Evolutionary conservation across 192 early-diverging fungal species (phyloP).

Genomic region (Endogone sp.): DNA sequence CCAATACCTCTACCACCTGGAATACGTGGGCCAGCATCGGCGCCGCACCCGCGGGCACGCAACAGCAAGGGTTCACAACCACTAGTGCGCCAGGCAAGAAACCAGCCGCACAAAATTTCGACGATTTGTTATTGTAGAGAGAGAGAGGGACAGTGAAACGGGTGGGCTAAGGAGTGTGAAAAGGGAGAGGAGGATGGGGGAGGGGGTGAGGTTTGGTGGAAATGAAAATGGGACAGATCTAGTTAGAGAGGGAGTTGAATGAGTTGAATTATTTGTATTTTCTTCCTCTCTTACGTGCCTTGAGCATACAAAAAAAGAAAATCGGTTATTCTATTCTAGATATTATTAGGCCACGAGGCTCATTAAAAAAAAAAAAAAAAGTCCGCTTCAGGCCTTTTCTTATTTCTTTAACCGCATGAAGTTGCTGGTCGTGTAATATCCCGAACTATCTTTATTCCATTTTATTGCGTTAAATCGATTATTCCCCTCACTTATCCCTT

Average conservation of each 20-base stretch:
- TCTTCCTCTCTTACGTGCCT: background rate
- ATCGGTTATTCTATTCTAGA: background rate
- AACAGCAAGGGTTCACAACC: background rate
- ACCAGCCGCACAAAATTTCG: background rate
- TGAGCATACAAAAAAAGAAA: background rate
- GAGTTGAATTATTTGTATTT: background rate
- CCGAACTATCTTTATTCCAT: no score
- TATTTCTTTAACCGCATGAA: background rate
- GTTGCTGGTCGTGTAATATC: no score
- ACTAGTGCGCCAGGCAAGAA: background rate
- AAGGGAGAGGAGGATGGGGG: background rate
- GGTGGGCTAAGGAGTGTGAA: background rate
- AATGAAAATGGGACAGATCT: no score
- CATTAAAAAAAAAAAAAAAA: no score
- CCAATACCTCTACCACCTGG: background rate
- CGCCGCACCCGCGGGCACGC: background rate
- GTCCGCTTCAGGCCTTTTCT: no score
- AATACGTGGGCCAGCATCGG: background rate
- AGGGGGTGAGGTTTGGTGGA: background rate
- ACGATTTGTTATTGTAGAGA: background rate
- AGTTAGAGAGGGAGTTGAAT: no score
- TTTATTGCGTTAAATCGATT: no score
- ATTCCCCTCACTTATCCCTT: no score
- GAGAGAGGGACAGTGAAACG: background rate
- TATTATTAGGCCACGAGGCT: background rate